These are phyloP conservation scores for sorghum (Sorghum bicolor) DNA, from an alignment of 176 grass and related monocot genomes.

Conservation along the genomic window Sorghum_bicolor_NCBIv3 NC_012871.2:9004001-9004500, in stretches of 20 bases:
- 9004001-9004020: background rate
- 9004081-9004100: conserved; percentile 11
- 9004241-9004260: conserved; percentile 63
- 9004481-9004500: background rate
- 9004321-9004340: background rate
- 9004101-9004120: background rate
- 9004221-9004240: conserved; percentile 58
- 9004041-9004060: background rate
- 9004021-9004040: background rate
- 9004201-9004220: conserved; percentile 70
- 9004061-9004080: background rate
- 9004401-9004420: conserved; percentile 57
- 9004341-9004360: background rate
- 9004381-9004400: conserved; percentile 64
- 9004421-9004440: conserved; percentile 38
- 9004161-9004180: conserved; percentile 34
- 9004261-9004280: conserved; percentile 51
- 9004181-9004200: conserved; percentile 73
- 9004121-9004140: background rate
- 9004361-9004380: conserved; percentile 52
- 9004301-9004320: background rate
- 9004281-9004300: conserved; percentile 11
- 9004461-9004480: background rate
- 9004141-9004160: background rate
- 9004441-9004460: background rate